A percentile compares a stretch with the other conserved stretches of the same genome.
Evolutionary conservation across 2,329 filamentous ascomycete species (phyloP).

Genomic region (Chaetoscypha palmicola): DNA sequence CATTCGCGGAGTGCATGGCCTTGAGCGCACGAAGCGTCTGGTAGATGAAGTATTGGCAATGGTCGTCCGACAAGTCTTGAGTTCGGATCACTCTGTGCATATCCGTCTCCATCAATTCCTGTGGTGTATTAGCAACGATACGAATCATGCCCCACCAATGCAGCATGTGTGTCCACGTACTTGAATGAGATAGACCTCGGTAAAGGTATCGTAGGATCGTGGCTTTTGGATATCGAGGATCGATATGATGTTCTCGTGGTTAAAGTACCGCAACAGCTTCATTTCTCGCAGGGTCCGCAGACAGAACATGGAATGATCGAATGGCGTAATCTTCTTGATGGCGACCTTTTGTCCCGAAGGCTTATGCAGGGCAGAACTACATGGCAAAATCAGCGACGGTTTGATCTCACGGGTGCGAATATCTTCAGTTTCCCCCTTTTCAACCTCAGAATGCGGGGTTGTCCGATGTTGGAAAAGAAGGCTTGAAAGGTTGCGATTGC

Average conservation of each 20-base stretch:
- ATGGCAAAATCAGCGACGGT: slow-evolving; percentile 4
- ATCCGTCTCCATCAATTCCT: slow-evolving; percentile 99
- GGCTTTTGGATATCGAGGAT: slow-evolving; percentile 99
- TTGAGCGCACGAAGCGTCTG: slow-evolving; percentile 96
- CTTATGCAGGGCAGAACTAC: slow-evolving; percentile 92
- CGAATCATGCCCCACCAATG: slow-evolving; percentile 6
- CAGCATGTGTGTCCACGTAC: slow-evolving; percentile 42
- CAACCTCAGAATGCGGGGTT: background rate
- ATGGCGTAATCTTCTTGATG: slow-evolving; percentile 99
- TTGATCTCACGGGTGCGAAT: no score
- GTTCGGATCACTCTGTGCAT: slow-evolving; percentile 99
- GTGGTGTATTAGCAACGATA: slow-evolving; percentile 11
- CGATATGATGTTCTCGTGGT: slow-evolving; percentile 99
- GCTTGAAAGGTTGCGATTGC: background rate
- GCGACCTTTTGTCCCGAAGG: slow-evolving; percentile 97
- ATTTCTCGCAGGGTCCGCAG: slow-evolving; percentile 94
- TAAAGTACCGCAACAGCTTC: slow-evolving; percentile 98
- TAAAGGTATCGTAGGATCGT: slow-evolving; percentile 89
- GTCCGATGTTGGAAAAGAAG: background rate
- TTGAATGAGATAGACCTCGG: slow-evolving; percentile 97
- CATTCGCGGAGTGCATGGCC: slow-evolving; percentile 98
- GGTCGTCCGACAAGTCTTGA: slow-evolving; percentile 96
- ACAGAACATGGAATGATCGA: slow-evolving; percentile 99
- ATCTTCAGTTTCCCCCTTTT: background rate
- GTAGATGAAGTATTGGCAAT: slow-evolving; percentile 99